Percentiles rank a stretch among this genome's conserved stretches.
These are phyloP conservation scores for Alternaria metachromatica DNA, from an alignment of 2,329 filamentous ascomycete species.

Conservation along the genomic window DNA sequence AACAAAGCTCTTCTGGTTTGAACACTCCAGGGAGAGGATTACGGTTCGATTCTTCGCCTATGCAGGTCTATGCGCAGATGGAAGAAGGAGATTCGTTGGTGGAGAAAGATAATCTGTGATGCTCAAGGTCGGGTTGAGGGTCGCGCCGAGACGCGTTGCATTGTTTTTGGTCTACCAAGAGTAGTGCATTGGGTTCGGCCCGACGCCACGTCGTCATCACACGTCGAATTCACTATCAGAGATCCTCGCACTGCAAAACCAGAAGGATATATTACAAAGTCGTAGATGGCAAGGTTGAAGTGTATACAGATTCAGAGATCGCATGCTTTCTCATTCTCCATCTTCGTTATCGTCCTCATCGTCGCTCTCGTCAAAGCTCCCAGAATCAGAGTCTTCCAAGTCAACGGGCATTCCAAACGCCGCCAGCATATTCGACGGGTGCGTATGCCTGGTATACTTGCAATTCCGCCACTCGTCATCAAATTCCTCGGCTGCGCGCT, in stretches of 20 bases:
- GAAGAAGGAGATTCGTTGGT: background rate
- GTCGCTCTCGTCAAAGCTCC: background rate
- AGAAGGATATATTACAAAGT: background rate
- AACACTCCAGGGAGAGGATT: background rate
- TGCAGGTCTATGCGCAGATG: background rate
- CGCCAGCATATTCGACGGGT: background rate
- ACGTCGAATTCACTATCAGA: background rate
- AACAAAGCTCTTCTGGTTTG: background rate
- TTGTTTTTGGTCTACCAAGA: background rate
- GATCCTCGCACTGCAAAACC: background rate
- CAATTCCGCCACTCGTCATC: background rate
- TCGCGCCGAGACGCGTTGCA: background rate
- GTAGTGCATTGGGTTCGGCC: background rate
- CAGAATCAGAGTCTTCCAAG: background rate
- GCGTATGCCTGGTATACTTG: background rate
- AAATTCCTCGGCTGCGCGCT: background rate
- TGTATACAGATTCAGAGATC: background rate
- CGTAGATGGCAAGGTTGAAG: background rate
- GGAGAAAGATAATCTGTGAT: background rate
- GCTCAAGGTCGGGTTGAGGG: background rate
- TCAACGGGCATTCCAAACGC: background rate
- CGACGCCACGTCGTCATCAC: background rate
- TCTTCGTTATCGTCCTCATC: background rate
- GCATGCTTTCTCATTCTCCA: background rate
- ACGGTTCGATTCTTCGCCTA: background rate